phyloP scores from a whole-genome alignment of 345 rosid genomes.

The Carallia brachiata region DNA sequence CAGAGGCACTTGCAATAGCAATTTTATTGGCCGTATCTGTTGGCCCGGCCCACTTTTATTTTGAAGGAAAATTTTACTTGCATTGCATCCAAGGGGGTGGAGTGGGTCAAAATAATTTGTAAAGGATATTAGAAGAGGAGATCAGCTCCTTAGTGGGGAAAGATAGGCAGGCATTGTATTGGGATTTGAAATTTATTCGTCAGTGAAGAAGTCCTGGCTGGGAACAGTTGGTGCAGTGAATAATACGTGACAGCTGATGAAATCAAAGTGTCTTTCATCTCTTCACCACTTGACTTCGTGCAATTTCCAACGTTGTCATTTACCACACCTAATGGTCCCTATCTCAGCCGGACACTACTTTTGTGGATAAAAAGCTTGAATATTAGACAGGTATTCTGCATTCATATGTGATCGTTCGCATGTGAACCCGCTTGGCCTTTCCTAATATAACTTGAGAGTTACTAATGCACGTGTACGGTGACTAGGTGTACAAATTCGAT shows the following conservation, averaged over 20 bases:
- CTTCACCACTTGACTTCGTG: neutral
- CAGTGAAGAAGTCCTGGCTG: neutral
- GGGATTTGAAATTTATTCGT: constrained; percentile 25
- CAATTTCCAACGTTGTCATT: constrained; percentile 19
- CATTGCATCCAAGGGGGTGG: neutral
- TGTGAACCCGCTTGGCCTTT: too few relatives aligned
- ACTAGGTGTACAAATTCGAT: too few relatives aligned
- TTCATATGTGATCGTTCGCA: too few relatives aligned
- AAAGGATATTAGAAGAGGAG: neutral
- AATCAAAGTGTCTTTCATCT: neutral
- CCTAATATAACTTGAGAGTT: too few relatives aligned
- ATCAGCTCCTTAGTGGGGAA: constrained; percentile 16
- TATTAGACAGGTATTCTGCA: too few relatives aligned
- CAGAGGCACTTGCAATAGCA: too few relatives aligned
- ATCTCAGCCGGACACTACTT: neutral
- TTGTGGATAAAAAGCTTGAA: neutral
- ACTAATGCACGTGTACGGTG: too few relatives aligned
- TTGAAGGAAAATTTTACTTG: too few relatives aligned
- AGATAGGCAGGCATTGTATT: constrained; percentile 19
- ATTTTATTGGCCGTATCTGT: too few relatives aligned
- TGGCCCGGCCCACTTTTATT: too few relatives aligned
- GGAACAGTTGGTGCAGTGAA: too few relatives aligned
- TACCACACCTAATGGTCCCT: neutral
- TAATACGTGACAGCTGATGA: too few relatives aligned
- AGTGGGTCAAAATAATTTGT: constrained; percentile 4